Evolutionary conservation across 2,329 filamentous ascomycete genomes (phyloP), one percentile per base, ranked within the genome.

Genomic region (Neonectria faginata): DNA sequence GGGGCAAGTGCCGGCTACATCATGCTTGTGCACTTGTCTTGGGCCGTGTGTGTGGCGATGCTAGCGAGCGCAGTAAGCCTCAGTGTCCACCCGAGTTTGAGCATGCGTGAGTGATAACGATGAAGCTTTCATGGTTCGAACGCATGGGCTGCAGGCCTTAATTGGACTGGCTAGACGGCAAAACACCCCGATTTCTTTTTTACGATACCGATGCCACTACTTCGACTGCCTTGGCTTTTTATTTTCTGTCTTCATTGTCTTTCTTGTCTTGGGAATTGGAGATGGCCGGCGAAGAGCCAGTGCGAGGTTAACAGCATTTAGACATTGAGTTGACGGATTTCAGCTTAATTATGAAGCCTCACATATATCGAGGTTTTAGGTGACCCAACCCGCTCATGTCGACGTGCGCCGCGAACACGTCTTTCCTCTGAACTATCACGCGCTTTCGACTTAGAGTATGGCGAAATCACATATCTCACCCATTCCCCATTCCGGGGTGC

Each of bases 11-110:
- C 64, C 45, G 65, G 68, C 42, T 70, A 73, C 51, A 69, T 71
- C 57, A 56, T 71, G 54, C 50, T 73, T 48, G 68, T 74, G 29
- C 61, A 74, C 47, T 57, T 71, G 27, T 74, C 71, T 9, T 73
- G 71, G 71, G 71, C 71, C 36, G 64, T 70, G 36, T 73, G 70
- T 27, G 22, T 73, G 42, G 70, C 71, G 18, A 73, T 73, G 71
- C 18, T 73, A 36, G 63, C 62, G 27, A 73, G 68, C 44, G 63
- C 60, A 47, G 45, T 63, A 48, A 63, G 59, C 36, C 53, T 65
- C 47, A 44, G 57, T 36, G 31, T 72, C 42, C 57, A 56, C 36
- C 8, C 14, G 48, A 42, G 45, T 56, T 45, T 33, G 48, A 18
- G 42, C 57, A 57, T 61, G 44, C 20, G 31, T 59, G 65, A 68